phyloP scores from a whole-genome alignment of 176 grass and related monocot genomes.

The Tillandsia fasciculata region DNA sequence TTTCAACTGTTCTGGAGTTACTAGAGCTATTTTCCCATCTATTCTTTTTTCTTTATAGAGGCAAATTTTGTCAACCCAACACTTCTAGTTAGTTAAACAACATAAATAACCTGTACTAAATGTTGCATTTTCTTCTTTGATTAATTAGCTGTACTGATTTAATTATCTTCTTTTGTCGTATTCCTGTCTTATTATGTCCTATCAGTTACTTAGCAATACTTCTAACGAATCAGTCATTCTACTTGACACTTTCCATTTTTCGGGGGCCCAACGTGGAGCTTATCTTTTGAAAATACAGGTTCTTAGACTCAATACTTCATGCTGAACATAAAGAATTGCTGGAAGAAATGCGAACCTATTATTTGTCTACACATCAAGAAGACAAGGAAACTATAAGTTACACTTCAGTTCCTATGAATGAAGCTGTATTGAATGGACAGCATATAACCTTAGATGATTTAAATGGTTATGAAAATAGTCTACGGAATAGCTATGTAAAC shows the following conservation, averaged over 20 bases:
- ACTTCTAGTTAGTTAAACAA: too few species aligned
- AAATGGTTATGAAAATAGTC: conserved; percentile 11
- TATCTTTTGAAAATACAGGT: conserved; percentile 21
- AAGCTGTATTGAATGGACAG: conserved; percentile 18
- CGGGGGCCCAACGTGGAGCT: background rate
- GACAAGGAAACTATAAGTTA: background rate
- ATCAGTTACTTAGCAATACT: background rate
- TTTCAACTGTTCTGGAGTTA: too few species aligned
- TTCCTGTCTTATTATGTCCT: too few species aligned
- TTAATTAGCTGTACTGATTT: too few species aligned
- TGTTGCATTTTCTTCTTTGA: too few species aligned
- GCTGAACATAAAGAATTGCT: conserved; percentile 87
- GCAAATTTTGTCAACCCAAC: too few species aligned
- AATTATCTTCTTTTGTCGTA: too few species aligned
- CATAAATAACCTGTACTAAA: too few species aligned
- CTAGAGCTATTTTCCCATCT: too few species aligned
- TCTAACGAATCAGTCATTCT: background rate
- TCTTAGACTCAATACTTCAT: conserved; percentile 73
- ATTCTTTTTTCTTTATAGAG: too few species aligned
- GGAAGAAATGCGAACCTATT: conserved; percentile 79
- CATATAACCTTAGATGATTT: conserved; percentile 18
- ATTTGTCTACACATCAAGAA: conserved; percentile 35
- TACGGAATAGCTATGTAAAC: background rate
- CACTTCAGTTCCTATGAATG: background rate
- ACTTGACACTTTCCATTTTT: background rate